Conservation (phyloP, 2,329 filamentous ascomycete species). For the Xylaria sp. region DNA sequence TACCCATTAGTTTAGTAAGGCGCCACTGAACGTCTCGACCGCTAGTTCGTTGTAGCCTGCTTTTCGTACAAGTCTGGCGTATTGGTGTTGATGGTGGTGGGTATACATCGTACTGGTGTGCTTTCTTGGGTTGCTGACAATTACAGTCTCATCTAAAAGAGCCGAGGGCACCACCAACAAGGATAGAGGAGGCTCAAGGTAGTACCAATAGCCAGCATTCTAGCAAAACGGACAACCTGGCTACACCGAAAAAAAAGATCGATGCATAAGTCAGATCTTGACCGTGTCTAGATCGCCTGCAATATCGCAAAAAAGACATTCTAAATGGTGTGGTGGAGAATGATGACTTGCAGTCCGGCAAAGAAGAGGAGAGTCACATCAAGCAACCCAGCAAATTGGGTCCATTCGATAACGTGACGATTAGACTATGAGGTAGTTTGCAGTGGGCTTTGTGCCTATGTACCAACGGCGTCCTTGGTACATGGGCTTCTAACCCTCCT, state of each 20-base stretch:
- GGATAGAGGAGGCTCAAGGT: conserved; percentile 15
- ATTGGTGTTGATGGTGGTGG: conserved; percentile 28
- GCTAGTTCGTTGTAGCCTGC: conserved; percentile 29
- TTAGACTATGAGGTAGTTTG: conserved; percentile 32
- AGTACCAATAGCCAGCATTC: conserved; percentile 2
- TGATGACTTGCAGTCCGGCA: conserved; percentile 39
- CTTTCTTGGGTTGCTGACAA: conserved; percentile 29
- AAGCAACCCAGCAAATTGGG: conserved; percentile 34
- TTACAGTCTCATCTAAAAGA: conserved; percentile 15
- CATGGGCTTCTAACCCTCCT: conserved; percentile 5
- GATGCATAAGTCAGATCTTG: conserved; percentile 29
- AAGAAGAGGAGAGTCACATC: conserved; percentile 31
- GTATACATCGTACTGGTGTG: conserved; percentile 19
- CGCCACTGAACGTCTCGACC: conserved; percentile 32
- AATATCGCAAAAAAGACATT: conserved; percentile 18
- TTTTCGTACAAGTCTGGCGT: conserved; percentile 10
- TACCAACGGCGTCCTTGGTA: conserved; percentile 16
- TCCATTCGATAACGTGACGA: conserved; percentile 35
- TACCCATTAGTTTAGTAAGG: conserved; percentile 27
- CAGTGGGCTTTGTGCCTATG: conserved; percentile 31
- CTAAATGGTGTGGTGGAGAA: conserved; percentile 35
- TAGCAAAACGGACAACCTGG: conserved; percentile 31
- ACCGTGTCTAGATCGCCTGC: conserved; percentile 30
- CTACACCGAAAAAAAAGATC: conserved; percentile 33
- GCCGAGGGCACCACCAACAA: neutral